Conservation (phyloP, 2,329 filamentous ascomycete species). For the Juglanconis sp. region DNA sequence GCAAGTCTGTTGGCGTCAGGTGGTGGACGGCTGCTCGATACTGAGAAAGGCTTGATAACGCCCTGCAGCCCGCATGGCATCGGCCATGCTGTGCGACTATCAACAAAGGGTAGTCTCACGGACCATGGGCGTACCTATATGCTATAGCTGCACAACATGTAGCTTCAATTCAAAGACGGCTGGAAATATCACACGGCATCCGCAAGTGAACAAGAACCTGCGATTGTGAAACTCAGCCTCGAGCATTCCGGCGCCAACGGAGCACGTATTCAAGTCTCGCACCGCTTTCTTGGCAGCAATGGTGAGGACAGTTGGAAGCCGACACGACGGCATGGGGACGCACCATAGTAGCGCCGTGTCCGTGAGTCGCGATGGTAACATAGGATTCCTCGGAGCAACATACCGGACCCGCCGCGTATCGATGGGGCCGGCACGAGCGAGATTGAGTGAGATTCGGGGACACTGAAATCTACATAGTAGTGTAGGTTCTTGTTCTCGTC, state of each 20-base stretch:
- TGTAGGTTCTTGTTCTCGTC: not conserved
- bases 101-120: not conserved
- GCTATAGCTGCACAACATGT: not conserved
- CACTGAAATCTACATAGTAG: too few relatives aligned
- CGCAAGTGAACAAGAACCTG: not conserved
- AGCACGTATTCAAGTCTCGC: not conserved
- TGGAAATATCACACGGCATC: not conserved
- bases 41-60: not conserved
- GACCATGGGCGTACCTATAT: not conserved
- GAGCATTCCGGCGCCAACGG: not conserved
- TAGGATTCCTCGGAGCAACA: not conserved
- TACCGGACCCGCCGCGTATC: not conserved
- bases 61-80: not conserved
- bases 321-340: not conserved
- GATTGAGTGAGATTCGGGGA: too few relatives aligned
- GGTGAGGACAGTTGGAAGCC: not conserved
- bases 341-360: not conserved
- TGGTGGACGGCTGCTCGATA: not conserved
- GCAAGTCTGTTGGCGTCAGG: not conserved
- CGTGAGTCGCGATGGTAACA: not conserved
- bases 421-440: not conserved
- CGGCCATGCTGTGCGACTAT: not conserved
- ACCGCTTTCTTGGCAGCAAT: not conserved
- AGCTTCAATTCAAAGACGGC: not conserved
- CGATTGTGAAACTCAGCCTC: slow-evolving; percentile 5